Evolutionary conservation across 1,139 yeast species (phyloP), one percentile per base, ranked within the genome.

Genomic region (Taiozyma onychis): DNA sequence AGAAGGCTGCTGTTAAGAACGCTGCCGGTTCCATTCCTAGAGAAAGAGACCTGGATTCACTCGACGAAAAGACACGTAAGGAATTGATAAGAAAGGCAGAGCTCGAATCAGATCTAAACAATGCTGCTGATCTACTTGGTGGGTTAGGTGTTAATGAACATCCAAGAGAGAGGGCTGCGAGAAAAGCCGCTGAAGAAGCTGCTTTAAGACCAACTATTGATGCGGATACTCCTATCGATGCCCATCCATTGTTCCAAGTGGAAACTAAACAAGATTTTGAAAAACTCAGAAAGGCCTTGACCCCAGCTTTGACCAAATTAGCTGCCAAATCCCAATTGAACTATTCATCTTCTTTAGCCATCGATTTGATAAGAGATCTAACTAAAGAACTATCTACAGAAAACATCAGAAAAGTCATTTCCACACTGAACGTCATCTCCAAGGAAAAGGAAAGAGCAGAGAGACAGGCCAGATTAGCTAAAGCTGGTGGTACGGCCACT

Each of bases 101-200:
- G 70, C 65, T 88, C 52, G 84, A 81, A 46, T 81, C 96, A 35
- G 99, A 93, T 72, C 75, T 93, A 69, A 88, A 86, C 70, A 87
- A 88, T 66, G 98, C 98, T 26, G 93, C 96, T 28, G 96, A 89
- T 62, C 75, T 93, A 61, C 89, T 93, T 65, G 96, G 93, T 37
- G 88, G 88, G 10, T 74, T 86, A 57, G 91, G 90, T 34, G 85
- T 86, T 50, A 87, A 86, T 45, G 84, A 80, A 50, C 93, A 85
- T 62, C 93, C 93, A 56, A 76, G 86, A 59, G 90, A 86, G 57
- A 74, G 74, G 64, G 75, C 78, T 57, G 79, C 81, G 48, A 73
- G 79, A 52, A 71, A 75, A 39, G 71, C 71, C 49, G 71, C 75
- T 47, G 69, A 69, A 30, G 62, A 69, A 39, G 60, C 66, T 21